Percentiles rank a stretch among this genome's conserved stretches.
Conservation (phyloP, 192 early-diverging fungal species). For the Backusella tuberculispora region DNA sequence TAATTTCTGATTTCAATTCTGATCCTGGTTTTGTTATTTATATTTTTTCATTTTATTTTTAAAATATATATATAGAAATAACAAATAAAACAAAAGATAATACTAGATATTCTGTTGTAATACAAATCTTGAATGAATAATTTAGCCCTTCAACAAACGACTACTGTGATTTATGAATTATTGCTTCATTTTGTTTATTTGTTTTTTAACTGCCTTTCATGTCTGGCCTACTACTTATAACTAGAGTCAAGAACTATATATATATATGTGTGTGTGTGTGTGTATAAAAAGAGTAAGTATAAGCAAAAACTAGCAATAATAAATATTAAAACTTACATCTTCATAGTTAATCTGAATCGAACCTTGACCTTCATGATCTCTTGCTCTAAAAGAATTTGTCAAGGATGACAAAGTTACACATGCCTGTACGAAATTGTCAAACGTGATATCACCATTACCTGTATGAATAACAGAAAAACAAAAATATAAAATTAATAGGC, state of each 20-base stretch:
- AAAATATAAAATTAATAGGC: slow-evolving; percentile 15
- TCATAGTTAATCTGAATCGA: slow-evolving; percentile 64
- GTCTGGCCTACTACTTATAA: slow-evolving; percentile 13
- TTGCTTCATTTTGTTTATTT: not conserved
- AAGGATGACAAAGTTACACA: slow-evolving; percentile 64
- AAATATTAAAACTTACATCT: slow-evolving; percentile 10
- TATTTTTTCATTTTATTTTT: slow-evolving; percentile 3
- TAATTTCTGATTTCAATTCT: not conserved
- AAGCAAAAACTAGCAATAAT: not conserved
- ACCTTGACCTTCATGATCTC: slow-evolving; percentile 58
- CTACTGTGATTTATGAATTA: not conserved
- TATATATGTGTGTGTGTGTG: not conserved
- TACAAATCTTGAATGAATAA: not conserved
- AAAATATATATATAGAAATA: not conserved
- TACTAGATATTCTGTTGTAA: not conserved
- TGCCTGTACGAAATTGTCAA: slow-evolving; percentile 68
- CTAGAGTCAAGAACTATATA: slow-evolving; percentile 10
- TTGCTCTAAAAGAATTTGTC: slow-evolving; percentile 58
- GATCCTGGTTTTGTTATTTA: not conserved
- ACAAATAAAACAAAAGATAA: not conserved
- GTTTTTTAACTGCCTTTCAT: slow-evolving; percentile 11
- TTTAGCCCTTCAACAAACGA: not conserved
- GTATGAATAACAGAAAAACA: slow-evolving; percentile 6
- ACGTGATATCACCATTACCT: slow-evolving; percentile 45
- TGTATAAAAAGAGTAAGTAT: not conserved